Evolutionary conservation across 2,329 filamentous ascomycete species (phyloP), one percentile per base, ranked within the genome.

Genomic region (Septoria linicola): DNA sequence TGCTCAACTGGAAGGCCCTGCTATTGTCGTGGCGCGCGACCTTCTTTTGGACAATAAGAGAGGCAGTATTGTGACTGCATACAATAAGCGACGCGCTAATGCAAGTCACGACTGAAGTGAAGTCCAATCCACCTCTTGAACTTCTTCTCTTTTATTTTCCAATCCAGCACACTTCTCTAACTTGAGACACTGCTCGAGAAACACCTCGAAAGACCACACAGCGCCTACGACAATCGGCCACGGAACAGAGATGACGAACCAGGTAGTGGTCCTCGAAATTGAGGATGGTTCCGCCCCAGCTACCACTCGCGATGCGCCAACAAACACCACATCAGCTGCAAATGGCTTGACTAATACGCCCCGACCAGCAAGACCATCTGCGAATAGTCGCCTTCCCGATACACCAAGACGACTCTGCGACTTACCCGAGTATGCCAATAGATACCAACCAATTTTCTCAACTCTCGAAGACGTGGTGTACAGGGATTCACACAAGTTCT

Each of bases 401-500:
- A 41, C 36, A 11, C 36, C 27, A 14, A 36, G 36, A 17, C n/a
- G 16, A 2, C 34, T 54, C 5, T 35, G 21, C 30, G 46, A 54
- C n/a, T 7, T 37, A 8, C 51, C 51, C 20, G 41, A 54, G 36
- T 20, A 41, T 11, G 46, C 51, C 11, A 41, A 54, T 2, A 46
- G 37, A 3, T 54, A 54, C n/a, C 16, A 41, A 2, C 41, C 40
- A 41, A 36, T 50, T 17, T 25, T 45, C 10, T 45, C 52, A 14
- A 21, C 51, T n/a, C 39, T 41, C 2, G 37, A 51, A 8, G 41
- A 44, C 8, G 43, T 55, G 2, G 37, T 50, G 1, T 51, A 46
- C 37, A 36, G 30, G 20, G 57, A 60, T 42, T 43, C 58, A 8
- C 37, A 44, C 8, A 57, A 49, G 25, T 62, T 63, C 53, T 48